These are phyloP conservation scores for Debaryomyces coudertii DNA, from an alignment of 1,139 yeast species.

Conservation along the genomic window DNA sequence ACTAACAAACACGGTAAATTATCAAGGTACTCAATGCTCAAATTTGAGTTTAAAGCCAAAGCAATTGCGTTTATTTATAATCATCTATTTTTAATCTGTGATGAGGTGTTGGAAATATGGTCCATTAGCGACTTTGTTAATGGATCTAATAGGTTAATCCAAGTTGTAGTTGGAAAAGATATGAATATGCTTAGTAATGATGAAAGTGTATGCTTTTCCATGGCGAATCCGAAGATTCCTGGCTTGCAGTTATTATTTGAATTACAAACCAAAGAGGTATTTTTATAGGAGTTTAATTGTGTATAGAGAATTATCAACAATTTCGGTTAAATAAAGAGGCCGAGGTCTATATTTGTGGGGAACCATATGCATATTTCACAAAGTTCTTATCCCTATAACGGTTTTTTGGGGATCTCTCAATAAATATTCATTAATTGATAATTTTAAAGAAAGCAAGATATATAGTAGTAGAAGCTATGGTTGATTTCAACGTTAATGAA, in stretches of 20 bases:
- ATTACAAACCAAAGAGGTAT: conserved; percentile 8
- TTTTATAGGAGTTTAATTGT: neutral
- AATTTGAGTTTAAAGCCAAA: conserved; percentile 65
- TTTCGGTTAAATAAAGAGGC: neutral
- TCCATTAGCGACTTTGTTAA: conserved; percentile 55
- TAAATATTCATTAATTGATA: neutral
- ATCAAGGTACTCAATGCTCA: conserved; percentile 57
- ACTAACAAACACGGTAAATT: conserved; percentile 69
- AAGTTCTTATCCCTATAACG: neutral
- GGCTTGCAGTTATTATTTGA: conserved; percentile 63
- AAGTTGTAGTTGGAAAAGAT: conserved; percentile 75
- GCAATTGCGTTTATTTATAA: conserved; percentile 60
- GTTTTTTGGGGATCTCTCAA: neutral
- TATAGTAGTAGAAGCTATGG: conserved; percentile 30
- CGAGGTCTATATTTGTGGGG: conserved; percentile 13
- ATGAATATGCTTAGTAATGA: conserved; percentile 48
- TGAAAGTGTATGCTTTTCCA: conserved; percentile 49
- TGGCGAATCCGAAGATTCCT: conserved; percentile 72
- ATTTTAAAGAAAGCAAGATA: too few species aligned
- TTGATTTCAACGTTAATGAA: conserved; percentile 56
- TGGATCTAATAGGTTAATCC: conserved; percentile 59
- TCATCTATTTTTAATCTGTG: conserved; percentile 63
- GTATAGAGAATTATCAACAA: neutral
- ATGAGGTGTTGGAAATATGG: conserved; percentile 74
- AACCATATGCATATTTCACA: neutral